Base-by-base conservation (phyloP, 2,329 filamentous ascomycete species). In the Exutisphaerella laricina region DNA sequence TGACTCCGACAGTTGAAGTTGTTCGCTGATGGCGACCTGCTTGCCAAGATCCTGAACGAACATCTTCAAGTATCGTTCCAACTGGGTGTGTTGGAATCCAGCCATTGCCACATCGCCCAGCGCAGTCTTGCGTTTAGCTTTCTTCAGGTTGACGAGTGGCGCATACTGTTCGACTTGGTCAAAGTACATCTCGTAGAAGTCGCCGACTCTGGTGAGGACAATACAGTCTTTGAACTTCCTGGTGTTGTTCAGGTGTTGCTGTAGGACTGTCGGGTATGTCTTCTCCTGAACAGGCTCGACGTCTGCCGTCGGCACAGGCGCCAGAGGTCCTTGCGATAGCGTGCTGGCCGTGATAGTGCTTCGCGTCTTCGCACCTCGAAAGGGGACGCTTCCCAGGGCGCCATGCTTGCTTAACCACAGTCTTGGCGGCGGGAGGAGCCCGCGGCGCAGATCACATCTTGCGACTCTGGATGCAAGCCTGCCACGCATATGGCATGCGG, bases 151-250 rank as follows among this genome's bases (percentile, higher is more conserved):
- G 51, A 98, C 73, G 32, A 94, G 71, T 1, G 88, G 85, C 1
- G 85, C 90, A 63, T 84, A 85, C 60, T 95, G 82, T 45, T 94
- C 85, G 8, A 94, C 92, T 63, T 98, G 89, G 57, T 94, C 85
- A 64, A 97, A 94, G 68, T 98, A 98, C 45, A 98, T 71, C 77
- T 98, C 92, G 66, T 97, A 98, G 67, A 98, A 98, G 47, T 89
- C 84, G 43, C 92, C 92, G 20, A 98, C 88, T 43, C 90, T 80
- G 3, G 92, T 98, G 46, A 98, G 70, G 5, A 98, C 66, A 28
- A 98, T 85, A 66, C 90, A 97, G 57, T 94, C 88, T 58, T 82
- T 79, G 67, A 94, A 96, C 58, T 84, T 88, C 54, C 80, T 76
- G 83, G 97, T 95, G 67, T 95, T 94, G 54, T 82, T 86, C 43